A percentile compares a stretch with the other conserved stretches of the same genome.
Conservation (phyloP, 257 asterid genomes). For the Anisodus tanguticus region DNA sequence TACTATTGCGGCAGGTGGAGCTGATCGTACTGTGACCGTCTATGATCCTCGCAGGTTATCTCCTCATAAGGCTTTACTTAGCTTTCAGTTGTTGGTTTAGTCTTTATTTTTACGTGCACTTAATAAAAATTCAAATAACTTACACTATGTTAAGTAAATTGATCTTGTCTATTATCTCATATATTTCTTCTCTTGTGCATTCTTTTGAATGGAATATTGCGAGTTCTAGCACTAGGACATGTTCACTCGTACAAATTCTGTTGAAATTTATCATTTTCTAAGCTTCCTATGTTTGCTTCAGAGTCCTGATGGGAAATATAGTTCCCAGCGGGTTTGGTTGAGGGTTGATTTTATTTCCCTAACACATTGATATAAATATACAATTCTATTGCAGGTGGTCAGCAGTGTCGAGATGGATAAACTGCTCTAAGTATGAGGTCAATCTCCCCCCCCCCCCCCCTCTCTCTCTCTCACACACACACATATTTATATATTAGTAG, state of each 20-base stretch:
- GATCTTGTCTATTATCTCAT: background rate
- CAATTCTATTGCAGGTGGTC: slow-evolving; percentile 69
- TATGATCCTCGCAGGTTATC: slow-evolving; percentile 93
- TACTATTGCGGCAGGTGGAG: slow-evolving; percentile 79
- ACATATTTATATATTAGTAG: background rate
- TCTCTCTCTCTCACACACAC: background rate
- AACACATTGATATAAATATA: background rate
- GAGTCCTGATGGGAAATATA: background rate
- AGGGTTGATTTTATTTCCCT: slow-evolving; percentile 17
- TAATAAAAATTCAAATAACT: background rate
- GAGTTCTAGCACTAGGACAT: background rate
- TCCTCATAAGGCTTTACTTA: slow-evolving; percentile 20
- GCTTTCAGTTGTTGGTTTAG: background rate
- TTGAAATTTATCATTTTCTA: background rate
- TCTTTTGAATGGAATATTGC: slow-evolving; percentile 17
- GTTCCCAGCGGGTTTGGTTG: background rate
- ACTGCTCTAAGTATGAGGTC: slow-evolving; percentile 91
- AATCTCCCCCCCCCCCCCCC: background rate
- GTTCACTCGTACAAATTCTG: background rate
- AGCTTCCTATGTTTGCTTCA: slow-evolving; percentile 13
- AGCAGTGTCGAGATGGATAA: slow-evolving; percentile 72
- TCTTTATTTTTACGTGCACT: slow-evolving; percentile 10
- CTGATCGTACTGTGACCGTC: slow-evolving; percentile 82
- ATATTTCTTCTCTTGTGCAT: background rate
- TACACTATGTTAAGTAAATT: background rate